Conservation (phyloP, 202 grass and related monocot genomes). For the Dendrocalamus latiflorus region DNA sequence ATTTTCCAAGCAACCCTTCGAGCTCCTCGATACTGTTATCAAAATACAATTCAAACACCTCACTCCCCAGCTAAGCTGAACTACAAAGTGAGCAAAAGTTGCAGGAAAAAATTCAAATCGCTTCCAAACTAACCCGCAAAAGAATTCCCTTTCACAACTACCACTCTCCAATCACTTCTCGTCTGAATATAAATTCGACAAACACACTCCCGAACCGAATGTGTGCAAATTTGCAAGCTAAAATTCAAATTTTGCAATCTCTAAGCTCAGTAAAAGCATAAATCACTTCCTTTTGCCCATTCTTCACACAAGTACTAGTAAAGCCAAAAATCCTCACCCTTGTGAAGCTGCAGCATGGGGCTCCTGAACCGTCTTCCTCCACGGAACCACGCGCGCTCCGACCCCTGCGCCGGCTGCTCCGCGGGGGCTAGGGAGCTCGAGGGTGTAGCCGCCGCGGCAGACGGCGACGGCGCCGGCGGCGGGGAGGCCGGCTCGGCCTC, state of each 20-base stretch:
- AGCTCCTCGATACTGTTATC: not conserved
- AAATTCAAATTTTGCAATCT: not conserved
- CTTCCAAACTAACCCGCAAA: not conserved
- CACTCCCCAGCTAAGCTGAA: not conserved
- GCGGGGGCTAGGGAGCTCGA: slow-evolving; percentile 12
- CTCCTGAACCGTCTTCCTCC: slow-evolving; percentile 63
- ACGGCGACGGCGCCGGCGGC: not conserved
- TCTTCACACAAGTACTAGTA: not conserved
- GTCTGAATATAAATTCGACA: not conserved
- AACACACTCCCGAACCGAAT: not conserved
- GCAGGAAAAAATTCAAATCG: not conserved
- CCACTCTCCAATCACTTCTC: not conserved
- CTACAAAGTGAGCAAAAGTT: not conserved
- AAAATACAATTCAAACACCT: not conserved
- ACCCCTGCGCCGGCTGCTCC: slow-evolving; percentile 37
- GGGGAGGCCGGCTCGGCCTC: not conserved
- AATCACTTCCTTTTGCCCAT: not conserved
- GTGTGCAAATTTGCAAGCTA: not conserved
- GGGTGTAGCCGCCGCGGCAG: not conserved
- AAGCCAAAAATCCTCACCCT: slow-evolving; percentile 44
- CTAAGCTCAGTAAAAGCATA: not conserved
- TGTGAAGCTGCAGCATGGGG: slow-evolving; percentile 98
- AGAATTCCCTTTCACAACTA: not conserved
- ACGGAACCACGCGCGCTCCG: slow-evolving; percentile 77
- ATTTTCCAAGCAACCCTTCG: not conserved